Base-by-base conservation (phyloP, 139 green algal genomes). In the Coelastrella sp. region DNA sequence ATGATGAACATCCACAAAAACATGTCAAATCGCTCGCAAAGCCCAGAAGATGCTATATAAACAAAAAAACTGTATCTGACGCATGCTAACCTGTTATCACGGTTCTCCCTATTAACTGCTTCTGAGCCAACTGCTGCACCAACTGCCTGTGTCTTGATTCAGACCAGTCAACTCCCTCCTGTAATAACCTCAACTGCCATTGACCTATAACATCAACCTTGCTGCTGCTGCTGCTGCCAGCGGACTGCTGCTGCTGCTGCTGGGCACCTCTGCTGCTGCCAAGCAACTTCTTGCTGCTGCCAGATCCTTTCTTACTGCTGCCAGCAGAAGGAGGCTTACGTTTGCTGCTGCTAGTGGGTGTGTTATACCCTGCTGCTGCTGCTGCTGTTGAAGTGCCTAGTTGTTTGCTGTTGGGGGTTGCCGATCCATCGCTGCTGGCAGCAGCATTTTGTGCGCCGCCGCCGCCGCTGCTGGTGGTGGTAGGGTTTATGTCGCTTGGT, bases 71-170 rank as follows among this genome's bases (percentile, higher is more conserved):
- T n/a, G 48, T 57, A 57, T 57, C 13, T 2, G 13, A 41, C 17
- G 27, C 19, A 21, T 11, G 62, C 27, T 91, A 92, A 78, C 94
- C 93, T 27, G 40, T 34, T 62, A 95, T 66, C 77, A 95, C 32
- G 30, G 59, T 17, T 1, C 88, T 84, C 9, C 88, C 91, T 1
- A 75, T 59, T 45, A 93, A 64, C 59, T 89, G 86, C 38, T 76
- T 81, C 40, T 79, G 59, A 37, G 83, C 82, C 41, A 91, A 72
- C 51, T 79, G 50, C 37, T 72, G 38, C 79, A 89, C 40, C 82
- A 88, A 72, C 40, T 66, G 23, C 35, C 73, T 45, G 57, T 86
- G n/a, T 57, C 27, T 32, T 1, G 30, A 7, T 21, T 59, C 66
- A 21, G 60, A 77, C 81, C 81, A 87, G 25, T 81, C 81, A 34